phyloP scores from a whole-genome alignment of 768 basidiomycete genomes.

The Gymnopilus dilepis region DNA sequence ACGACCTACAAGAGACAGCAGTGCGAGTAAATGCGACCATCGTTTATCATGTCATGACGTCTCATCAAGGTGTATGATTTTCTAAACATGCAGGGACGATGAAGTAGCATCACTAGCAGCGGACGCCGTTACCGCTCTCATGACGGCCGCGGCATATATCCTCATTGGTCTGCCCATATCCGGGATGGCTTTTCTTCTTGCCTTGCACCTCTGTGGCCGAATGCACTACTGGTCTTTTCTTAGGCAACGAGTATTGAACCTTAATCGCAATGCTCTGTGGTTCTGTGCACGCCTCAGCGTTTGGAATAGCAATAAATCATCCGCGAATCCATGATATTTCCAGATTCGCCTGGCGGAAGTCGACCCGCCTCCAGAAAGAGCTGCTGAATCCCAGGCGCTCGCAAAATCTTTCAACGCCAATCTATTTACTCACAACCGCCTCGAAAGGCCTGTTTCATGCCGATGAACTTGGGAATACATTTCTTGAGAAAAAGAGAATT shows the following conservation, averaged over 20 bases:
- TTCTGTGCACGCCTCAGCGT: neutral
- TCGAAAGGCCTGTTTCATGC: constrained; percentile 17
- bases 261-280: neutral
- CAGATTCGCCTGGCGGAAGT: constrained; percentile 10
- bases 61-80: neutral
- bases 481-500: constrained; percentile 15
- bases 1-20: neutral
- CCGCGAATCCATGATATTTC: constrained; percentile 8
- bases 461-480: constrained; percentile 10
- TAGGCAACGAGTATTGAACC: neutral
- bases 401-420: constrained; percentile 9
- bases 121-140: constrained; percentile 7
- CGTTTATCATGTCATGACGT: constrained; percentile 4
- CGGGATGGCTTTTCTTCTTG: neutral
- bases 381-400: constrained; percentile 13
- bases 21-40: neutral
- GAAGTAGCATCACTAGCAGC: neutral
- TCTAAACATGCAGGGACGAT: constrained; percentile 5
- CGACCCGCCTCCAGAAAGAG: constrained; percentile 6
- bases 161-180: constrained; percentile 5
- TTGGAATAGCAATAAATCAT: constrained; percentile 11
- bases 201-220: neutral
- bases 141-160: constrained; percentile 4
- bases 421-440: constrained; percentile 11
- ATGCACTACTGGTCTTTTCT: neutral